These are phyloP conservation scores for Orbilia blumenaviensis DNA, from an alignment of 2,329 filamentous ascomycete species.

Conservation along the genomic window DNA sequence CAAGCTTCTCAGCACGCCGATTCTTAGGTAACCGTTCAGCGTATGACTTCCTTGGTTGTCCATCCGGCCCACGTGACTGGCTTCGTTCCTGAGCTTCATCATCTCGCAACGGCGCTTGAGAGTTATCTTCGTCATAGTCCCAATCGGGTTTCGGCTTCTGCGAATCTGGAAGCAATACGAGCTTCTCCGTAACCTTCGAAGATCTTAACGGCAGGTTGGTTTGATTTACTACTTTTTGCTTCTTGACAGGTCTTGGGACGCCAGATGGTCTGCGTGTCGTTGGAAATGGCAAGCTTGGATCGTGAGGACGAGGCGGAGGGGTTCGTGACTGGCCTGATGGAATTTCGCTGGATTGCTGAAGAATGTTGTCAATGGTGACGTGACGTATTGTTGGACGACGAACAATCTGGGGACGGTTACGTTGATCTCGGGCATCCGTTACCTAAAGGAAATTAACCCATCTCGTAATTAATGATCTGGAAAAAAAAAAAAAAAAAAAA, in stretches of 20 bases:
- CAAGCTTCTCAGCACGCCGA: conserved; percentile 83
- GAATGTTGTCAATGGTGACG: conserved; percentile 91
- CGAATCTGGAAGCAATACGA: conserved; percentile 92
- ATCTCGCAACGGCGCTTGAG: conserved; percentile 64
- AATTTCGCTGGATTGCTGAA: conserved; percentile 92
- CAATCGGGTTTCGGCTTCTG: conserved; percentile 63
- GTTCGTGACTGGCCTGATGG: conserved; percentile 89
- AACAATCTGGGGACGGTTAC: conserved; percentile 58
- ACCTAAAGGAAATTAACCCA: conserved; percentile 63
- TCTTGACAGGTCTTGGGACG: conserved; percentile 61
- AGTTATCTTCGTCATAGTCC: conserved; percentile 69
- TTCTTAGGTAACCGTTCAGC: conserved; percentile 91
- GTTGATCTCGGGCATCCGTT: conserved; percentile 68
- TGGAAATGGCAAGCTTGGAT: conserved; percentile 65
- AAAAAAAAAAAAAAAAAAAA: conserved; percentile 29
- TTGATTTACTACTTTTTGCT: conserved; percentile 65
- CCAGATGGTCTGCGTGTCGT: conserved; percentile 61
- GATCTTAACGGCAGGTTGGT: conserved; percentile 78
- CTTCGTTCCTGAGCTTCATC: conserved; percentile 71
- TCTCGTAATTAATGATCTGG: conserved; percentile 57
- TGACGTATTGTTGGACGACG: conserved; percentile 69
- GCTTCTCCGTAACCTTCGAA: conserved; percentile 93
- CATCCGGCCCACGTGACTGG: conserved; percentile 64
- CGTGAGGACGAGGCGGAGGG: conserved; percentile 67
- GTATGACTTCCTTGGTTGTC: conserved; percentile 78